Conservation (phyloP, 208 protist genomes). For the Crithidia mellificae region DNA sequence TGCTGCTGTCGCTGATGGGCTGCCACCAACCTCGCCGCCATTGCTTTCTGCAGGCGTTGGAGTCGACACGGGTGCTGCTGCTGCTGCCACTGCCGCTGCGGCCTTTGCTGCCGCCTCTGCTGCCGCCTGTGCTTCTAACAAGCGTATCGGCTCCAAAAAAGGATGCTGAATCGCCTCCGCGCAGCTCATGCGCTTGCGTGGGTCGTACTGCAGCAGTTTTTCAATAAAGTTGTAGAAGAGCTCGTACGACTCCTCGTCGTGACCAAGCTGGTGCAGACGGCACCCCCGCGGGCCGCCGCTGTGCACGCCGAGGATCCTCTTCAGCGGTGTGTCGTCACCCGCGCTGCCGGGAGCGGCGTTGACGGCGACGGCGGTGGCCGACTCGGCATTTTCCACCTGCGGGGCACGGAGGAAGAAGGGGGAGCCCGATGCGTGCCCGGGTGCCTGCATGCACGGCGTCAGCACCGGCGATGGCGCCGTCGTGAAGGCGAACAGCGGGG, state of each 20-base stretch:
- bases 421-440: conserved; percentile 30
- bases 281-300: conserved; percentile 51
- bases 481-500: conserved; percentile 13
- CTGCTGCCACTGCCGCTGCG: conserved; percentile 17
- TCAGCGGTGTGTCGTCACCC: conserved; percentile 39
- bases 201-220: conserved; percentile 54
- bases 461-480: neutral
- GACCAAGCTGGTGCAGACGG: conserved; percentile 39
- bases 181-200: conserved; percentile 77
- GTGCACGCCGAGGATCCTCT: conserved; percentile 53
- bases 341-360: too few species aligned
- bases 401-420: conserved; percentile 29
- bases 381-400: conserved; percentile 20
- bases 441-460: conserved; percentile 19
- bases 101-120: too few species aligned
- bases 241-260: conserved; percentile 48
- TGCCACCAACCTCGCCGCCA: too few species aligned
- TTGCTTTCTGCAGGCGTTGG: too few species aligned
- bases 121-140: conserved; percentile 36
- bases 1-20: conserved; percentile 7
- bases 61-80: neutral
- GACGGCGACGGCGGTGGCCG: conserved; percentile 18
- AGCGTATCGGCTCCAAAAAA: conserved; percentile 61
- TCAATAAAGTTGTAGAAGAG: conserved; percentile 72
- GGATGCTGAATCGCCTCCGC: conserved; percentile 72